Evolutionary conservation across 805 yeast species (phyloP), one percentile per base, ranked within the genome.

Genomic region (Suhomyces kilbournensis): DNA sequence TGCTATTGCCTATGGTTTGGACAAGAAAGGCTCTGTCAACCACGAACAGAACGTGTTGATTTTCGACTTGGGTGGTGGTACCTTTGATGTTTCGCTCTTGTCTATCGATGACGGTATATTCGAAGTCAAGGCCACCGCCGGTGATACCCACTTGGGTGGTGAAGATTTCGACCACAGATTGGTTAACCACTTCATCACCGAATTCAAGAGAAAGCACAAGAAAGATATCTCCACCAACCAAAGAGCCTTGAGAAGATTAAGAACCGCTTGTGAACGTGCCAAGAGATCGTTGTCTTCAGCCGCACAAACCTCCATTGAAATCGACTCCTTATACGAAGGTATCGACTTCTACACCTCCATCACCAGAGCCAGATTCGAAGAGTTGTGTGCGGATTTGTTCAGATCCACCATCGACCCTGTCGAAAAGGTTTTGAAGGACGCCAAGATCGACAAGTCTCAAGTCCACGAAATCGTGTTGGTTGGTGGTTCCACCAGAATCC

Each of bases 401-500:
- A 90, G 90, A 80, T 89, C 89, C 74, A 93, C 99, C 51, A 79
- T 93, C 71, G 92, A 89, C 70, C 97, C 98, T 50, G 98, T 93
- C 60, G 96, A 90, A 76, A 93, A 88, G 76, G 98, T 93, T 47
- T 81, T 93, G 71, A 88, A 88, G 75, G 99, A 94, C 74, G 85
- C 97, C 49, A 93, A 92, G 71, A 81, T 92, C 58, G 85, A 85
- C 74, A 88, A 88, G 77, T 77, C 85, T 58, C 96, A 90, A 64
- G 83, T 93, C 65, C 90, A 93, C 72, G 99, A 93, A 68, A 91
- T 93, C 69, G 98, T 93, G 44, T 80, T 93, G 50, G 99, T 93
- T 68, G 99, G 99, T 81, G 99, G 99, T 76, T 93, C 99, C 40
- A 94, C 99, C 52, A 90, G 98, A 83, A 94, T 93, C 78, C 99